Evolutionary conservation across 2,329 filamentous ascomycete genomes (phyloP).

Genomic region (Onygena corvina): DNA sequence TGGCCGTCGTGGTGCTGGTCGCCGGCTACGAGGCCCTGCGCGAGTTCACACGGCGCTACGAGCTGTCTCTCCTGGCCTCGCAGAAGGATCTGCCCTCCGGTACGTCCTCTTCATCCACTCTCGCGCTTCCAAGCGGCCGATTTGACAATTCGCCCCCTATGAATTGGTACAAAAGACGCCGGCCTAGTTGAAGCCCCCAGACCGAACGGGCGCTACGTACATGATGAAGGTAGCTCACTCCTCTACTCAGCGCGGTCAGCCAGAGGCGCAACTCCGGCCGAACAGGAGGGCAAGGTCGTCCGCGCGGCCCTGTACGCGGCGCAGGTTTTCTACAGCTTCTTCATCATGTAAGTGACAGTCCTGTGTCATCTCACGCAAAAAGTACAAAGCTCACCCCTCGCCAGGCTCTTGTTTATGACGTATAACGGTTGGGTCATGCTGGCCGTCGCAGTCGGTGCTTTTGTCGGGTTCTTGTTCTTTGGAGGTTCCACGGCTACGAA

Average conservation of each 20-base stretch:
- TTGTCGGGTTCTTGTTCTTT: slow-evolving; percentile 76
- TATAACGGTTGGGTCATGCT: slow-evolving; percentile 99
- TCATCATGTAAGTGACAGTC: slow-evolving; percentile 77
- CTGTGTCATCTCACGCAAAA: not conserved
- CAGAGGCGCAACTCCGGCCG: slow-evolving; percentile 43
- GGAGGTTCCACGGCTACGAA: slow-evolving; percentile 62
- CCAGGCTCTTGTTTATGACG: slow-evolving; percentile 99
- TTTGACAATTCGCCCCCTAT: slow-evolving; percentile 5
- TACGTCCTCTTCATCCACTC: not conserved
- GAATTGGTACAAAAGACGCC: slow-evolving; percentile 5
- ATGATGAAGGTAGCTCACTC: slow-evolving; percentile 52
- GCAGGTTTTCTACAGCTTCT: slow-evolving; percentile 97
- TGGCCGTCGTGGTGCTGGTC: slow-evolving; percentile 68
- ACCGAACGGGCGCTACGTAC: slow-evolving; percentile 1
- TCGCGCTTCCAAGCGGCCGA: not conserved
- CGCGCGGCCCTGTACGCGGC: slow-evolving; percentile 77
- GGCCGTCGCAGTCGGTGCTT: slow-evolving; percentile 75
- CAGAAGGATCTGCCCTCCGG: not conserved
- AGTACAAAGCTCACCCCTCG: not conserved
- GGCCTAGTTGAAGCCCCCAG: not conserved
- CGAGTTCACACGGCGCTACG: slow-evolving; percentile 63
- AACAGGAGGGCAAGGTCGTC: slow-evolving; percentile 59
- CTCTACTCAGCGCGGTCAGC: slow-evolving; percentile 61
- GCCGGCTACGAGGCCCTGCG: slow-evolving; percentile 91
- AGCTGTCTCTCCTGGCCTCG: slow-evolving; percentile 31